Base-by-base conservation (phyloP, 108 stramenopile genomes). In the Aurantiochytrium sp. region DNA sequence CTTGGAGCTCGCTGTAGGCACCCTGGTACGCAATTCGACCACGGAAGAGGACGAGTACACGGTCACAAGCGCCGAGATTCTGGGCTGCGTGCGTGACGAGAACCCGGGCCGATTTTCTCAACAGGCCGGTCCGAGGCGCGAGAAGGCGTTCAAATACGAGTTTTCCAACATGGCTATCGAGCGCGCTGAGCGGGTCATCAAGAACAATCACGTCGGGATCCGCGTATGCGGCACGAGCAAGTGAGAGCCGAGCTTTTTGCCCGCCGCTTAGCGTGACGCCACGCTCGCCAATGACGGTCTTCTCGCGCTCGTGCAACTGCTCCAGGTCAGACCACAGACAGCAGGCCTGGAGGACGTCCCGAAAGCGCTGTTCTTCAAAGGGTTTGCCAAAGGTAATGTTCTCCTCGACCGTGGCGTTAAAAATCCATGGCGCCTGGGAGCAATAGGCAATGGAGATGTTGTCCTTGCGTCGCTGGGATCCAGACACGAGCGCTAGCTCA, bases 211-310 rank as follows among this genome's bases (percentile, higher is more conserved):
- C 47, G 69, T 95, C 92, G 0, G 96, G 95, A 47, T 93, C 87
- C 58, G 96, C 92, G 92, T 98, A 98, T n/a, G 96, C 95, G 21
- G 95, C 95, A 10, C 96, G 87, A 2, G 96, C 96, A 18, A 97
- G 28, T 4, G 93, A 76, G 28, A 96, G 87, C 23, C 96, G 92
- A 44, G 95, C 95, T 90, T 96, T 96, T 88, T 97, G 96, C 4
- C 96, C 98, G 4, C 98, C 98, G 71, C 92, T 92, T 35, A 99
- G 89, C 0, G 96, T 98, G 10, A 97, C 96, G 4, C 98, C 98
- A 19, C 96, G 90, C 94, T 98, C 97, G 21, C 97, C 98, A 87
- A 99, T 97, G 90, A 98, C 96, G 23, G 96, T 95, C 64, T 21
- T 18, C 44, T 94, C 93, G 5, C 91, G 88, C 28, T 23, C 35